Conservation (phyloP, 345 rosid species). For the Sonneratia alba region DNA sequence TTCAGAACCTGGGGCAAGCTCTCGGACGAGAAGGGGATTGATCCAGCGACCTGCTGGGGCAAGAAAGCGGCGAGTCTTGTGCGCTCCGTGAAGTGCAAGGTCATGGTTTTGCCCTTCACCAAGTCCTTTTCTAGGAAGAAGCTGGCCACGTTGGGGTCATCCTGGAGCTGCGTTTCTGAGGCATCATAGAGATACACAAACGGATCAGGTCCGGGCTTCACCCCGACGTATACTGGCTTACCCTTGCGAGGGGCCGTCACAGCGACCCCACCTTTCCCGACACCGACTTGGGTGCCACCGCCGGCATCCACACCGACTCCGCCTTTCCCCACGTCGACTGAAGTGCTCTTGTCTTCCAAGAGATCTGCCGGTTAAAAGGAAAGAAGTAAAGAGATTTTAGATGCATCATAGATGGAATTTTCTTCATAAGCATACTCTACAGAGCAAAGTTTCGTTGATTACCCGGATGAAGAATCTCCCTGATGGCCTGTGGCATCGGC, state of each 20-base stretch:
- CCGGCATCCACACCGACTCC: constrained; percentile 53
- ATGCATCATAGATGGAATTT: not conserved
- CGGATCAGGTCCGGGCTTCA: constrained; percentile 27
- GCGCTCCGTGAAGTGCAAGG: constrained; percentile 41
- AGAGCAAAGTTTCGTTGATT: not conserved
- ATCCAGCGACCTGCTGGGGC: constrained; percentile 49
- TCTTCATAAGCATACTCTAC: too few relatives aligned
- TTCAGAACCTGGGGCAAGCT: constrained; percentile 39
- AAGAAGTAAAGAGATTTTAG: not conserved
- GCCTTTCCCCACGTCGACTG: constrained; percentile 27
- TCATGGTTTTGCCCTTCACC: constrained; percentile 41
- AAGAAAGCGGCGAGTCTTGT: constrained; percentile 40
- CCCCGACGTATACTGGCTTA: constrained; percentile 53
- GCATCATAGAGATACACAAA: constrained; percentile 33
- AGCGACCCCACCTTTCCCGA: constrained; percentile 25
- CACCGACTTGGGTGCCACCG: constrained; percentile 39
- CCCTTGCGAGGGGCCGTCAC: constrained; percentile 49
- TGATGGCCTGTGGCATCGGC: constrained; percentile 45
- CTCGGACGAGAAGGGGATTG: constrained; percentile 55
- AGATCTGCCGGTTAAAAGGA: constrained; percentile 29
- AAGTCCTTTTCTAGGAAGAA: constrained; percentile 83
- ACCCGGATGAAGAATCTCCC: constrained; percentile 25
- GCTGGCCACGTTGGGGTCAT: constrained; percentile 47
- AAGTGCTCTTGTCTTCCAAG: constrained; percentile 47
- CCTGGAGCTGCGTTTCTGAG: constrained; percentile 49